Conservation (phyloP, 805 yeast species). For the Ogataea haglerorum region DNA sequence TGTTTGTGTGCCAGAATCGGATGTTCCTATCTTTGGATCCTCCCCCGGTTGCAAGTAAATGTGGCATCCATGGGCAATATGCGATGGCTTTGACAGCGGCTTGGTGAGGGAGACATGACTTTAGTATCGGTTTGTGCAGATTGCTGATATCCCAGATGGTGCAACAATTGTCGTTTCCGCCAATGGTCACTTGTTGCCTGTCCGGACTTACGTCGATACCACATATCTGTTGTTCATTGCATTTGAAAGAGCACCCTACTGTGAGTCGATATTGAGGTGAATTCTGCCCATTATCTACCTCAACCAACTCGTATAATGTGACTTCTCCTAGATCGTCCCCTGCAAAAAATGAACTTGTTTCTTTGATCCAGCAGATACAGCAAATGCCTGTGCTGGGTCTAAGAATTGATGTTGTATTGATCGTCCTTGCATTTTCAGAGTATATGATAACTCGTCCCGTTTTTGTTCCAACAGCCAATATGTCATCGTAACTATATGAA, state of each 20-base stretch:
- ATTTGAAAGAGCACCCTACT: slow-evolving; percentile 34
- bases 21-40: slow-evolving; percentile 80
- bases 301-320: slow-evolving; percentile 35
- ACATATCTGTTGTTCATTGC: slow-evolving; percentile 59
- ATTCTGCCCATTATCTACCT: slow-evolving; percentile 3
- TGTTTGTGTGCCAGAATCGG: slow-evolving; percentile 79
- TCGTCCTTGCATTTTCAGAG: slow-evolving; percentile 27
- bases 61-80: slow-evolving; percentile 86
- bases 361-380: slow-evolving; percentile 59
- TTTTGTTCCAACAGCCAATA: slow-evolving; percentile 54
- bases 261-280: slow-evolving; percentile 10
- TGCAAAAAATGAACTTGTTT: slow-evolving; percentile 42
- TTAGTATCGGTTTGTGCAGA: slow-evolving; percentile 38
- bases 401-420: slow-evolving; percentile 21
- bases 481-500: slow-evolving; percentile 48
- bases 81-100: slow-evolving; percentile 92
- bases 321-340: slow-evolving; percentile 71
- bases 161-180: slow-evolving; percentile 81
- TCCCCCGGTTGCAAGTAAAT: slow-evolving; percentile 85
- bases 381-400: slow-evolving; percentile 43
- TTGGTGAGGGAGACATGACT: slow-evolving; percentile 55
- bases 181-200: slow-evolving; percentile 62
- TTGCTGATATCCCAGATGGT: slow-evolving; percentile 67
- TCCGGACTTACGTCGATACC: slow-evolving; percentile 61
- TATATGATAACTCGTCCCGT: slow-evolving; percentile 46